Evolutionary conservation across 768 basidiomycete species (phyloP), one percentile per base, ranked within the genome.

Genomic region (Ramaria sp.): DNA sequence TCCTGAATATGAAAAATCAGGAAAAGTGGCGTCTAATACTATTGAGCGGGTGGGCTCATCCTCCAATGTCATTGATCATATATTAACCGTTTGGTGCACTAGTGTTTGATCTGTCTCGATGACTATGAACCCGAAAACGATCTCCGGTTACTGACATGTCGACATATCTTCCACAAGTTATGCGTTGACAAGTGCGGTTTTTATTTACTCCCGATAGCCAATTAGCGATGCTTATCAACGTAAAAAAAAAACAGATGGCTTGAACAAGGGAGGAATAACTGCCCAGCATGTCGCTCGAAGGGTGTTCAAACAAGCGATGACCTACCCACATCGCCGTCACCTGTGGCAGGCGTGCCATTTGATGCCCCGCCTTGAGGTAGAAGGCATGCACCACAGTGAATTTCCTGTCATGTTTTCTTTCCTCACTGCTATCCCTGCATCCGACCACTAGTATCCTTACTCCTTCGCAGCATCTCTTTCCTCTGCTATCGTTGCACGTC

Each of bases 81-180:
- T 39, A n/a, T 19, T 34, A 11, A 45, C 37, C 30, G 15, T 43
- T 38, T n/a, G 10, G 12, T 59, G 30, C 59, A 6, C 9, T 61
- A 88, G 86, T 91, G 87, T 65, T 73, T 90, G 59, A 86, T 96
- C 38, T 97, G 93, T 66, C 73, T 95, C 51, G 87, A 90, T 56
- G 91, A 95, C 54, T 96, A 96, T 69, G 76, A 78, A 33, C 66
- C 73, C 1, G 84, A 88, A 45, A 88, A 91, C 46, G 83, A 91
- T 27, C 70, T 94, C 49, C 82, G 94, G 24, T 70, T 96, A 34
- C 77, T 97, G 72, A 71, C 71, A 5, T 96, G 94, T 69, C 78
- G 81, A 61, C 93, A 97, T 70, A 84, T 80, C n/a, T 97, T 93
- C 77, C 93, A 97, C 66, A 83, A 83, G 64, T 71, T 68, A 20